Evolutionary conservation across 768 basidiomycete species (phyloP), one percentile per base, ranked within the genome.

Genomic region (Megacollybia marginata): DNA sequence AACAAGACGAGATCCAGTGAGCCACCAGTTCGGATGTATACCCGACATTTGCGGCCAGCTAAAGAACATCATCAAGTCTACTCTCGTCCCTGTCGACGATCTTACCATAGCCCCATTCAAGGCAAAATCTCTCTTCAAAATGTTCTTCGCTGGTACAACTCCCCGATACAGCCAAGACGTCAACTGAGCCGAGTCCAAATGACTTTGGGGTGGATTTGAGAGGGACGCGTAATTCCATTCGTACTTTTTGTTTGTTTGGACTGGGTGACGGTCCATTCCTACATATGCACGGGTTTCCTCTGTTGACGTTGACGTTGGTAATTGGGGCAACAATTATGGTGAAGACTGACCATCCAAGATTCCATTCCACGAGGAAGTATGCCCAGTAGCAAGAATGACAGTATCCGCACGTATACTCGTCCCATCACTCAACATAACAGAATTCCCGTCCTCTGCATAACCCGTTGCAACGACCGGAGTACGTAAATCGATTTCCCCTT

Each of bases 301-400:
- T 15, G 19, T 15, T 19, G 2, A 4, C 19, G 15, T 40, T 5
- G 38, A n/a, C n/a, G n/a, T n/a, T n/a, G n/a, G n/a, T n/a, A n/a
- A n/a, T n/a, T n/a, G n/a, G n/a, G n/a, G 35, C 35, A 10, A 35
- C 62, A 12, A n/a, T n/a, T n/a, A n/a, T n/a, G n/a, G n/a, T n/a
- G n/a, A n/a, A n/a, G n/a, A n/a, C n/a, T n/a, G 47, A 66, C 67
- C 51, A 42, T 67, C 65, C 36, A 74, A 67, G 4, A 73, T 57
- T 15, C 54, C 52, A 0, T 56, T 53, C 82, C 82, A 85, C 2
- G 82, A 84, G 5, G 79, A 82, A 31, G 58, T 55, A 56, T 75
- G 85, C 1, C 83, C 83, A 4, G 83, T 83, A 1, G 74, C 74
- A 0, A 85, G 67, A 7, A 85, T 65, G 10, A 85, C 59, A 23